Evolutionary conservation across 306 rosid genomes (phyloP).

Genomic region (Crataegus laevigata): DNA sequence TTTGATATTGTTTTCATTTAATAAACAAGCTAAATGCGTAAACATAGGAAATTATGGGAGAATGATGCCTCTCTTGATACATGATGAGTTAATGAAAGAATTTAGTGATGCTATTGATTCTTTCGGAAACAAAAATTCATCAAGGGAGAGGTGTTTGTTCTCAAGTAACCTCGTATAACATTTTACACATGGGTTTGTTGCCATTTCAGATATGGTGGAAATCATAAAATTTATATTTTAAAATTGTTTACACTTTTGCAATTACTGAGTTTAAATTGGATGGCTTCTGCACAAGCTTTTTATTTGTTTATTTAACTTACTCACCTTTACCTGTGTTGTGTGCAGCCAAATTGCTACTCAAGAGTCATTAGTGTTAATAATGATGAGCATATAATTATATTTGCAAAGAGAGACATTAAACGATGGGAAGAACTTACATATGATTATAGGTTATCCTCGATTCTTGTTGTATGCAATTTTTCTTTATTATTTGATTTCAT

Average conservation of each 20-base stretch:
- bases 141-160: not conserved
- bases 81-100: not conserved
- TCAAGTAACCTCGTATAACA: not conserved
- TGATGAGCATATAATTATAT: slow-evolving; percentile 93
- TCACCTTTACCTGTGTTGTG: slow-evolving; percentile 13
- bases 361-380: slow-evolving; percentile 82
- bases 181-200: not conserved
- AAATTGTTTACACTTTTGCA: not conserved
- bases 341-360: slow-evolving; percentile 99
- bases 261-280: not conserved
- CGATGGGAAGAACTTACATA: slow-evolving; percentile 99
- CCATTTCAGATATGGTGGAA: not conserved
- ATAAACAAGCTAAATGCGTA: not conserved
- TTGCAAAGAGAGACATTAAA: slow-evolving; percentile 92
- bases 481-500: slow-evolving; percentile 6
- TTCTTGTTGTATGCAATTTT: slow-evolving; percentile 5
- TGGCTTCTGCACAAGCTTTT: not conserved
- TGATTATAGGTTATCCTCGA: slow-evolving; percentile 69
- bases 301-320: slow-evolving; percentile 5
- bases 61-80: not conserved
- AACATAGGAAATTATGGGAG: not conserved
- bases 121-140: not conserved
- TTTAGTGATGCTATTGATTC: not conserved
- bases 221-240: not conserved
- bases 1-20: not conserved